Base-by-base conservation (phyloP, 192 early-diverging fungal species). In the Rhizoclosmatium globosum region DNA sequence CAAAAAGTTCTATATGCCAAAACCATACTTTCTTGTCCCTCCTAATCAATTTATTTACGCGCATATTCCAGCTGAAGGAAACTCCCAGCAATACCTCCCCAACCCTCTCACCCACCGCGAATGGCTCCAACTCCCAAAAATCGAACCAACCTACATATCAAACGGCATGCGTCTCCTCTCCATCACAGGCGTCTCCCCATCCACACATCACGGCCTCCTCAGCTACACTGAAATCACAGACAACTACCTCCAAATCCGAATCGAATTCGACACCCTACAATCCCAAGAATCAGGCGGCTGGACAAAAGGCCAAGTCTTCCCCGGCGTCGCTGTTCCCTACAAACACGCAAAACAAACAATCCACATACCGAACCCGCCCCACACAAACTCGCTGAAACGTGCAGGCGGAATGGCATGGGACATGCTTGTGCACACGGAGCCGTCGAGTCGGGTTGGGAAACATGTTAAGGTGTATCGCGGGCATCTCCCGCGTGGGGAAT, bases 11-110 rank as follows among this genome's bases (percentile, higher is more conserved):
- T 76, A 66, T 43, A 1, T 31, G 4, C 74, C 74, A n/a, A 23
- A 11, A 38, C 74, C 60, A 17, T 76, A 66, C 60, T 76, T 76
- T 53, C 64, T 64, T 19, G 64, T 66, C 11, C 4, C n/a, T 11
- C 74, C 74, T 13, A 19, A 11, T 4, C 23, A 66, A 11, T 76
- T 76, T 50, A 41, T 76, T 4, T 39, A 46, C 23, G 50, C 47
- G 4, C 74, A 76, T 76, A 82, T 83, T 72, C 89, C 89, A 38
- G 69, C 78, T 46, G 15, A 56, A 43, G 74, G 87, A 15, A 56
- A 73, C n/a, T 77, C 75, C 39, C 77, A 88, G 42, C 89, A 90
- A 79, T 87, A 83, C 68, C 41, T 90, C 42, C 41, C 77, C 23
- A 83, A 85, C 17, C 84, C 83, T 47, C 64, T 88, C 38, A 65